phyloP scores from a whole-genome alignment of 2,329 filamentous ascomycete genomes.

The Neospermospora avenae region DNA sequence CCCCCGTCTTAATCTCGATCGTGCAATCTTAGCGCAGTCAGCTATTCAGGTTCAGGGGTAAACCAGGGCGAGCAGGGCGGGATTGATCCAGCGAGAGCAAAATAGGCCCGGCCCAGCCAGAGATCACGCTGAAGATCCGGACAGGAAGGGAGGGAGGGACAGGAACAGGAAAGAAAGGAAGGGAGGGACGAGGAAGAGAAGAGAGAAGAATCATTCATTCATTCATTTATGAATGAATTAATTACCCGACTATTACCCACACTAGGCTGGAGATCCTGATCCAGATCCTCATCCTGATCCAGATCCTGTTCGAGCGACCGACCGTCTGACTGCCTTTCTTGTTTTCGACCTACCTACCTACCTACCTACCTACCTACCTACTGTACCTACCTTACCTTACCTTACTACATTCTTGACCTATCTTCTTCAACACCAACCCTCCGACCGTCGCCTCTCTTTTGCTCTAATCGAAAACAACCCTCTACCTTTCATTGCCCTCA shows the following conservation, averaged over 20 bases:
- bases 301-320: background rate
- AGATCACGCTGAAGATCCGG: no score
- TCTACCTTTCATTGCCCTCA: background rate
- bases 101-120: background rate
- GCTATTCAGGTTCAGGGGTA: background rate
- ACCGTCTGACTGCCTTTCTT: background rate
- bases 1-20: background rate
- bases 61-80: background rate
- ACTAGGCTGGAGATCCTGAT: background rate
- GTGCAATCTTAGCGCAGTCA: conserved; percentile 3
- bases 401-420: no score
- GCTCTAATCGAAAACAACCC: background rate
- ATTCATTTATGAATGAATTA: background rate
- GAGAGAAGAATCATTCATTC: no score
- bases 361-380: background rate
- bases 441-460: no score
- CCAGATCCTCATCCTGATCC: background rate
- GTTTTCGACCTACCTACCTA: background rate
- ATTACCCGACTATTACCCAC: background rate
- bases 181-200: background rate
- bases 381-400: background rate
- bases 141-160: background rate
- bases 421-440: no score
- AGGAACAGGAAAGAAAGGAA: background rate
- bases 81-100: background rate